A percentile compares a stretch with the other conserved stretches of the same genome.
These are phyloP conservation scores for Panaeolus papilionaceus DNA, from an alignment of 768 basidiomycete genomes.

Conservation along the genomic window DNA sequence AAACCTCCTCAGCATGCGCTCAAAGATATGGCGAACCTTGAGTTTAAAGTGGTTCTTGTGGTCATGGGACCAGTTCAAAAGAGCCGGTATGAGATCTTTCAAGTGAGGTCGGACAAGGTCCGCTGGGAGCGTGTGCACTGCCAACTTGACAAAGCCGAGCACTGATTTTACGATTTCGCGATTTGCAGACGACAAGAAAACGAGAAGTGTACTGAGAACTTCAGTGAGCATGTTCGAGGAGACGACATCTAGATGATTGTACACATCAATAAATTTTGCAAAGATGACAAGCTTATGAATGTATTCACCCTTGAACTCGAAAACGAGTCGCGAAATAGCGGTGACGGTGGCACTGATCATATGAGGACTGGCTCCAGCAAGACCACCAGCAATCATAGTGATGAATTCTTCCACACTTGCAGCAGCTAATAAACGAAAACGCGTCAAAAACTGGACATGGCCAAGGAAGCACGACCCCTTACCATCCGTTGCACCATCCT, in stretches of 20 bases:
- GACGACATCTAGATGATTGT: conserved; percentile 59
- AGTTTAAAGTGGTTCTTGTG: conserved; percentile 99
- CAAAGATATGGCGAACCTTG: conserved; percentile 97
- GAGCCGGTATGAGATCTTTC: conserved; percentile 76
- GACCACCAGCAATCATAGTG: conserved; percentile 95
- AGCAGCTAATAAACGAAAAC: conserved; percentile 41
- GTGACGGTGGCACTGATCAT: conserved; percentile 99
- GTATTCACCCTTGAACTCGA: conserved; percentile 89
- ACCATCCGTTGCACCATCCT: conserved; percentile 59
- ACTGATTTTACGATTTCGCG: conserved; percentile 98
- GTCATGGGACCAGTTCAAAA: conserved; percentile 93
- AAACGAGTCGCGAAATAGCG: conserved; percentile 90
- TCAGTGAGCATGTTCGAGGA: conserved; percentile 79
- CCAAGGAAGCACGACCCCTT: conserved; percentile 28
- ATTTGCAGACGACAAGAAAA: conserved; percentile 93
- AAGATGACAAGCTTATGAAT: conserved; percentile 4
- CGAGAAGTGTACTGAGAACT: conserved; percentile 83
- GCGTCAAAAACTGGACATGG: conserved; percentile 9
- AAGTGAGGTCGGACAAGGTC: conserved; percentile 82
- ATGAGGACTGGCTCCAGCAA: conserved; percentile 92
- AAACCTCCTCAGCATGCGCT: conserved; percentile 92
- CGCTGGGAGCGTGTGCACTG: conserved; percentile 81
- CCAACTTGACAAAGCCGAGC: conserved; percentile 93
- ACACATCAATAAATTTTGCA: background rate
- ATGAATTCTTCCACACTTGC: conserved; percentile 92